A percentile compares a stretch with the other conserved stretches of the same genome.
These are phyloP conservation scores for Thermothielavioides terrestris DNA, from an alignment of 495 filamentous ascomycete species.

Conservation along the genomic window DNA sequence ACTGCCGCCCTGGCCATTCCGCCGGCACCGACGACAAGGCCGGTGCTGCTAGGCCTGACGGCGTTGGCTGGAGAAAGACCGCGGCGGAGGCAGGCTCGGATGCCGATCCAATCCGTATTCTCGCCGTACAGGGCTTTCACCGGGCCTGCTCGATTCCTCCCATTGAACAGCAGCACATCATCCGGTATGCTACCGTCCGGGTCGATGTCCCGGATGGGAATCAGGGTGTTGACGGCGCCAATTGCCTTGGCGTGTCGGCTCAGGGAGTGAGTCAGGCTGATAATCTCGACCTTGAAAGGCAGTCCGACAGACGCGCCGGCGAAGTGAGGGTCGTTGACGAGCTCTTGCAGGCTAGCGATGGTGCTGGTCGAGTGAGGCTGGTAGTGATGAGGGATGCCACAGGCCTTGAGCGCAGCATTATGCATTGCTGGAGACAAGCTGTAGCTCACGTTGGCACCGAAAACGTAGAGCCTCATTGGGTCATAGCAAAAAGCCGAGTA, in stretches of 20 bases:
- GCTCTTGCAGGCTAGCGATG: conserved; percentile 48
- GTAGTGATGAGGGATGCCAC: conserved; percentile 59
- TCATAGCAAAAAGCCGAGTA: conserved; percentile 45
- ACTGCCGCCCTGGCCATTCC: conserved; percentile 69
- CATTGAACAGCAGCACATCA: conserved; percentile 47
- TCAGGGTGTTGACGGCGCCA: conserved; percentile 66
- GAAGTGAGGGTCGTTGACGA: conserved; percentile 57
- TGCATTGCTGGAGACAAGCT: conserved; percentile 70
- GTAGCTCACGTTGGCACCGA: conserved; percentile 59
- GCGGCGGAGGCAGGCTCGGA: conserved; percentile 52
- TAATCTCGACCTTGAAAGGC: conserved; percentile 63
- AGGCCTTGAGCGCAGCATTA: conserved; percentile 58
- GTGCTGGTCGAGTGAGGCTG: conserved; percentile 50
- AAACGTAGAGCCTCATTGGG: conserved; percentile 60
- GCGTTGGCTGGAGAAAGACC: conserved; percentile 68
- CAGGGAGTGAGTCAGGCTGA: conserved; percentile 53
- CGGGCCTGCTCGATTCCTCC: conserved; percentile 52
- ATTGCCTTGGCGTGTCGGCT: conserved; percentile 66
- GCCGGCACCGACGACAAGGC: conserved; percentile 63
- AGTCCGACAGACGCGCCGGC: conserved; percentile 64
- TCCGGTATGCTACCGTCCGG: conserved; percentile 51
- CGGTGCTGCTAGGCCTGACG: conserved; percentile 53
- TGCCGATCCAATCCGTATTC: conserved; percentile 74
- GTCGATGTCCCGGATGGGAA: conserved; percentile 54
- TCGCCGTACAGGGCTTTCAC: conserved; percentile 64